Conservation (phyloP, 1,139 yeast genomes). For the Protomyces gravidus region DNA sequence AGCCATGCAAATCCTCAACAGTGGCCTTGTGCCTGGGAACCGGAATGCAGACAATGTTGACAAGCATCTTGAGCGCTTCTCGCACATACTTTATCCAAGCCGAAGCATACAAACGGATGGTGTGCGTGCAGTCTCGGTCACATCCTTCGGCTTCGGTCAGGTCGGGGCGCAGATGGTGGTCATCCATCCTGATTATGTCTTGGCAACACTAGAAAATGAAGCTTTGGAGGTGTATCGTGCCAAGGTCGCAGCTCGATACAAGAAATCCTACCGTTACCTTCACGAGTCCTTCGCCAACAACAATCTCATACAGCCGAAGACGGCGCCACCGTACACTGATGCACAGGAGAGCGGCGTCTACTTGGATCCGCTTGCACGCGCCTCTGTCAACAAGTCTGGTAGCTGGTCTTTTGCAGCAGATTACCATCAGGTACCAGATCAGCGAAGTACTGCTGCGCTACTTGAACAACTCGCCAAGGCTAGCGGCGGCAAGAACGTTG, state of each 20-base stretch:
- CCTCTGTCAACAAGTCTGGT: slow-evolving; percentile 51
- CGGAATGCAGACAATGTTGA: slow-evolving; percentile 97
- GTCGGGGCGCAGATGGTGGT: slow-evolving; percentile 96
- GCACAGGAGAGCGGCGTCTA: slow-evolving; percentile 85
- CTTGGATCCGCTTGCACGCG: slow-evolving; percentile 94
- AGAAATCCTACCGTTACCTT: slow-evolving; percentile 89
- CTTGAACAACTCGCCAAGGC: slow-evolving; percentile 46
- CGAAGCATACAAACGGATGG: slow-evolving; percentile 93
- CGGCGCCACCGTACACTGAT: slow-evolving; percentile 82
- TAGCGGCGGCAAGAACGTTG: slow-evolving; percentile 64
- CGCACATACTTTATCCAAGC: slow-evolving; percentile 89
- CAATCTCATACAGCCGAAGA: slow-evolving; percentile 89
- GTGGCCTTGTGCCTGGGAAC: slow-evolving; percentile 97
- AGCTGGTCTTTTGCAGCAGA: slow-evolving; percentile 49
- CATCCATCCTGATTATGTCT: slow-evolving; percentile 89
- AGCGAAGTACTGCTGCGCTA: slow-evolving; percentile 47
- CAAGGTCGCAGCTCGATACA: slow-evolving; percentile 77
- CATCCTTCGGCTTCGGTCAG: slow-evolving; percentile 99
- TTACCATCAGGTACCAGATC: slow-evolving; percentile 39
- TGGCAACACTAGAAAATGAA: slow-evolving; percentile 67
- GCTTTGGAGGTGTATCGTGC: slow-evolving; percentile 65
- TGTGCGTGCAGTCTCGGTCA: slow-evolving; percentile 91
- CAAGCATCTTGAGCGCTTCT: slow-evolving; percentile 70
- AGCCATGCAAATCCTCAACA: slow-evolving; percentile 83
- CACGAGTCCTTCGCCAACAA: slow-evolving; percentile 91